Percentiles rank a stretch among this genome's conserved stretches.
These are phyloP conservation scores for Ganoderma resinaceum DNA, from an alignment of 1,284 basidiomycete genomes.

Conservation along the genomic window DNA sequence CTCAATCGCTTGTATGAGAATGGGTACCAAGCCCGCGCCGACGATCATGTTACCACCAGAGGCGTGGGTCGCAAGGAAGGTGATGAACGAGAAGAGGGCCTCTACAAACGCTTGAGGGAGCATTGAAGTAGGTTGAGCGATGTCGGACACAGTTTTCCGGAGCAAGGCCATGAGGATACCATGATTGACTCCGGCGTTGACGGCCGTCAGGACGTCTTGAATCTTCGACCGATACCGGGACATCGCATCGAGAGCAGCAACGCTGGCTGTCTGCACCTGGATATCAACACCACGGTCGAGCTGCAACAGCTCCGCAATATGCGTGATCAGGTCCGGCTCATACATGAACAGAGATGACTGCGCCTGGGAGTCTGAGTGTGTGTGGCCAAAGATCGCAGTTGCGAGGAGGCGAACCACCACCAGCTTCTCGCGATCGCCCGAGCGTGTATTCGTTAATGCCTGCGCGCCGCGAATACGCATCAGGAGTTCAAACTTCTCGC, in stretches of 20 bases:
- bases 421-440: conserved; percentile 79
- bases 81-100: conserved; percentile 86
- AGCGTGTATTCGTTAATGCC: conserved; percentile 64
- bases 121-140: conserved; percentile 67
- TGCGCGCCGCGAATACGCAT: conserved; percentile 87
- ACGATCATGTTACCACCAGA: conserved; percentile 93
- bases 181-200: conserved; percentile 97
- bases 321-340: conserved; percentile 89
- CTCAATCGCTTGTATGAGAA: conserved; percentile 89
- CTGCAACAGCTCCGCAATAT: conserved; percentile 90
- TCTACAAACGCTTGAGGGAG: conserved; percentile 88
- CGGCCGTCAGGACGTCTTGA: conserved; percentile 87
- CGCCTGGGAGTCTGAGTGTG: conserved; percentile 80
- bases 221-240: conserved; percentile 85
- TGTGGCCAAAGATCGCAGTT: conserved; percentile 90
- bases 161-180: conserved; percentile 92
- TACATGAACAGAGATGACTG: conserved; percentile 89
- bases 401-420: conserved; percentile 86
- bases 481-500: conserved; percentile 90
- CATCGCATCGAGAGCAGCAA: conserved; percentile 91
- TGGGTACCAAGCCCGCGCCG: conserved; percentile 93
- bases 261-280: conserved; percentile 81
- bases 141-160: conserved; percentile 79
- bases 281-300: conserved; percentile 75
- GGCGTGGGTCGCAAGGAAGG: conserved; percentile 85